These are phyloP conservation scores for Chrysochromulina parva DNA, from an alignment of 78 protist genomes.

Conservation along the genomic window DNA sequence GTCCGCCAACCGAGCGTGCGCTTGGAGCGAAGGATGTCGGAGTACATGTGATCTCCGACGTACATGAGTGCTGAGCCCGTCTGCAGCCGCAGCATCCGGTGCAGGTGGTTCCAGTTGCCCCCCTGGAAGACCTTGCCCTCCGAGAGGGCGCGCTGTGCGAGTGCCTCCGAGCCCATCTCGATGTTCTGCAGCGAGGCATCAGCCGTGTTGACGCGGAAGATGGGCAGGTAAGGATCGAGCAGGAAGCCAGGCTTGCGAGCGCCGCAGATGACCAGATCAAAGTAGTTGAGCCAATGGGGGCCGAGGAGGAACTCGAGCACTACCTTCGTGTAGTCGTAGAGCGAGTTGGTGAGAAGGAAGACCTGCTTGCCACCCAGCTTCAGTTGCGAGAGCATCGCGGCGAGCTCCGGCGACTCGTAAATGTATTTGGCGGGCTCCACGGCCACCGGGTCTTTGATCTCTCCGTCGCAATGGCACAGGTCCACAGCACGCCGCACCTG, in stretches of 20 bases:
- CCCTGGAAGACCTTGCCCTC: constrained; percentile 38
- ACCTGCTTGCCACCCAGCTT: not conserved
- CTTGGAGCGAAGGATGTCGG: constrained; percentile 38
- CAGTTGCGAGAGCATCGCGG: not conserved
- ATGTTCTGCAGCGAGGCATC: constrained; percentile 1
- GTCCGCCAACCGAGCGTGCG: constrained; percentile 51
- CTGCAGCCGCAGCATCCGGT: constrained; percentile 4
- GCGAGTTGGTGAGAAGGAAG: constrained; percentile 43
- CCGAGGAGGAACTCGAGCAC: constrained; percentile 32
- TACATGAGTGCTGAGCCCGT: constrained; percentile 6
- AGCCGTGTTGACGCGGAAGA: constrained; percentile 17
- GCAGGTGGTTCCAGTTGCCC: constrained; percentile 52
- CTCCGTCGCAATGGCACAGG: constrained; percentile 40
- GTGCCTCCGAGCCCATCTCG: not conserved
- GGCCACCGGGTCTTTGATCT: constrained; percentile 29
- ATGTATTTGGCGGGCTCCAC: not conserved
- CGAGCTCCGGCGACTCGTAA: not conserved
- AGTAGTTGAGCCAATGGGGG: not conserved
- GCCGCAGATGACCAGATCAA: constrained; percentile 39
- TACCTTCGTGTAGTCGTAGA: constrained; percentile 48
- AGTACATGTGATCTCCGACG: constrained; percentile 55
- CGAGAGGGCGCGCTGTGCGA: not conserved
- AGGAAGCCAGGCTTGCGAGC: constrained; percentile 51
- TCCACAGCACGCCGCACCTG: constrained; percentile 38
- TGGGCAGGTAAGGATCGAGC: constrained; percentile 18